A percentile compares a stretch with the other conserved stretches of the same genome.
phyloP scores from a whole-genome alignment of 768 basidiomycete genomes.

The Strobilomyces dryophilus region DNA sequence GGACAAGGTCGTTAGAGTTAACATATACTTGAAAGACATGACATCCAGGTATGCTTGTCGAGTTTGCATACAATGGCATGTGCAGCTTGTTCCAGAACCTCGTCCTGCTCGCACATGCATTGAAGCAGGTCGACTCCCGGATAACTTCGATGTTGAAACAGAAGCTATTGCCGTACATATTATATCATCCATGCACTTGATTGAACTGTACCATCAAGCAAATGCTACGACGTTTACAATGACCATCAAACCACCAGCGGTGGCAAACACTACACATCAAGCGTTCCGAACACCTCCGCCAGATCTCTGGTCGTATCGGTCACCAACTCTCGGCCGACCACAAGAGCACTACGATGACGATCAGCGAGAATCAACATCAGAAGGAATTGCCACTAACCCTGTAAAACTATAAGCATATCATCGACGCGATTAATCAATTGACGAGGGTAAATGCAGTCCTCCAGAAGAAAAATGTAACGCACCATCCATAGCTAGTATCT shows the following conservation, averaged over 20 bases:
- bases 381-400: constrained; percentile 20
- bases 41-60: constrained; percentile 41
- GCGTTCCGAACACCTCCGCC: constrained; percentile 29
- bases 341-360: constrained; percentile 30
- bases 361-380: constrained; percentile 5
- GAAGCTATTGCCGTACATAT: constrained; percentile 45
- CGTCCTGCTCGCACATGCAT: constrained; percentile 78
- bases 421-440: not conserved
- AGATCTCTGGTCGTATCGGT: constrained; percentile 35
- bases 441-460: not conserved
- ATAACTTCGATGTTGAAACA: constrained; percentile 70
- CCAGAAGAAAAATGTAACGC: constrained; percentile 16
- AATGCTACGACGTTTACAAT: not conserved
- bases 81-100: constrained; percentile 44
- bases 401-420: not conserved
- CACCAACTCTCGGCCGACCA: constrained; percentile 36
- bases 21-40: constrained; percentile 62
- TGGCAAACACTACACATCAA: not conserved
- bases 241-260: not conserved
- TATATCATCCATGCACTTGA: not conserved
- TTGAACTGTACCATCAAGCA: not conserved
- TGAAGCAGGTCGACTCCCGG: constrained; percentile 64
- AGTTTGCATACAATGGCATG: not conserved
- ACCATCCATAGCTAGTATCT: constrained; percentile 75
- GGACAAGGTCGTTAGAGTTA: constrained; percentile 56